Evolutionary conservation across 2,329 filamentous ascomycete genomes (phyloP).

Genomic region (Ceratocystis ficicola): DNA sequence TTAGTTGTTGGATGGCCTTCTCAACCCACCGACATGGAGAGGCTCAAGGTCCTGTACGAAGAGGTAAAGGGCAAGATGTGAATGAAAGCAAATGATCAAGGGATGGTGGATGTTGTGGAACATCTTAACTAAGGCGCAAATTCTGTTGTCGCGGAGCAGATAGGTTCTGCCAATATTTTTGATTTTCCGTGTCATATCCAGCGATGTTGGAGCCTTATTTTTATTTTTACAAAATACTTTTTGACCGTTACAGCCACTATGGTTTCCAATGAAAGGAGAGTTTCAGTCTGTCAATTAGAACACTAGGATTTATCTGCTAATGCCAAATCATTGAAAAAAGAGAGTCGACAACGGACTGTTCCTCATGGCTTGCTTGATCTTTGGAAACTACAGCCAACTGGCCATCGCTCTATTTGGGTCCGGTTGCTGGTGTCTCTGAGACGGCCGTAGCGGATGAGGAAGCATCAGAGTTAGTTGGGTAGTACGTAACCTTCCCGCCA

Average conservation of each 20-base stretch:
- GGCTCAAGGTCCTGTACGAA: slow-evolving; percentile 65
- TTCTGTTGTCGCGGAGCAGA: too few species aligned
- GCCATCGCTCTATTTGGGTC: not conserved
- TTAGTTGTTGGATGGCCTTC: slow-evolving; percentile 70
- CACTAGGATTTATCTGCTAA: not conserved
- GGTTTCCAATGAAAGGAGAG: not conserved
- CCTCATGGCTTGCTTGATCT: not conserved
- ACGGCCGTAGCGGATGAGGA: slow-evolving; percentile 24
- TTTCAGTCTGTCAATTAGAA: not conserved
- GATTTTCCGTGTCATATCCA: too few species aligned
- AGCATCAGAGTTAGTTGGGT: slow-evolving; percentile 32
- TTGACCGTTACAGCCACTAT: too few species aligned
- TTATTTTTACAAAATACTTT: too few species aligned
- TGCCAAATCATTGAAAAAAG: not conserved
- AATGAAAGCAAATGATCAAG: not conserved
- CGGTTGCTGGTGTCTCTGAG: slow-evolving; percentile 17
- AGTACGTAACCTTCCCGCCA: slow-evolving; percentile 60
- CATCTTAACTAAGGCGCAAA: too few species aligned
- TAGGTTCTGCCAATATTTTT: too few species aligned
- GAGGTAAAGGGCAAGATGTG: slow-evolving; percentile 87
- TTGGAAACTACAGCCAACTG: not conserved
- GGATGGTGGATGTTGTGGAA: not conserved
- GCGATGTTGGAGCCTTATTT: too few species aligned
- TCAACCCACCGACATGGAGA: slow-evolving; percentile 64
- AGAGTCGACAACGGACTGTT: not conserved